Base-by-base conservation (phyloP, 176 grass and related monocot genomes). In the Otatea glauca region DNA sequence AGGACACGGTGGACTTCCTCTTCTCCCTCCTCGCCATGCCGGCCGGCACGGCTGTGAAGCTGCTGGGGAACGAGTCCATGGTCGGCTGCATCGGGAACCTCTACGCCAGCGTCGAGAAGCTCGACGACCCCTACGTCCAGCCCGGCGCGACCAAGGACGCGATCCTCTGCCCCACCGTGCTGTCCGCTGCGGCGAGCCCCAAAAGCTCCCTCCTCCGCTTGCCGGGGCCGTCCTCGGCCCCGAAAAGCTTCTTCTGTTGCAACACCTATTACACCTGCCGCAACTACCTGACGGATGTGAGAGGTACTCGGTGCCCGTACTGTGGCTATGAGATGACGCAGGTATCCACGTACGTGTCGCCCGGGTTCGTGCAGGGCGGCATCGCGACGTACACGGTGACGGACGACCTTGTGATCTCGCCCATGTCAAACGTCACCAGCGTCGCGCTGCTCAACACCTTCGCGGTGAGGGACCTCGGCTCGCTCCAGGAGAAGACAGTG, bases 401-500 rank as follows among this genome's bases (percentile, higher is more conserved):
- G 68, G 88, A 90, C 55, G 21, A 88, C 72, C 81, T 88, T 0
- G 18, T 17, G 0, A 37, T 37, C 35, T 37, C 35, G 35, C 35
- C 35, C 35, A 37, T 37, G 35, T 81, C 45, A 88, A 37, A 37
- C 35, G 35, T 85, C 34, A 85, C 88, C 17, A 75, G 65, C 42
- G 88, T 90, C 55, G 34, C 71, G 10, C 13, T 88, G 54, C 44
- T 93, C 15, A 90, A 88, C 20, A 32, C 35, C 35, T 68, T 68
- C 8, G 72, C 76, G 0, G 44, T 70, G 5, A 85, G 17, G 32
- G 56, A 83, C 25, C 3, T 37, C 35, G 13, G 0, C 7, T 41
- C 2, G 4, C 59, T 89, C 0, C 5, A 86, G 14, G 86, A 89
- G 87, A 83, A 63, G 71, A 54, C 15, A 0, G 86, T 92, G n/a